Percentiles rank a stretch among this genome's conserved stretches.
These are phyloP conservation scores for Lycium ferocissimum DNA, from an alignment of 257 asterid genomes.

Conservation along the genomic window DNA sequence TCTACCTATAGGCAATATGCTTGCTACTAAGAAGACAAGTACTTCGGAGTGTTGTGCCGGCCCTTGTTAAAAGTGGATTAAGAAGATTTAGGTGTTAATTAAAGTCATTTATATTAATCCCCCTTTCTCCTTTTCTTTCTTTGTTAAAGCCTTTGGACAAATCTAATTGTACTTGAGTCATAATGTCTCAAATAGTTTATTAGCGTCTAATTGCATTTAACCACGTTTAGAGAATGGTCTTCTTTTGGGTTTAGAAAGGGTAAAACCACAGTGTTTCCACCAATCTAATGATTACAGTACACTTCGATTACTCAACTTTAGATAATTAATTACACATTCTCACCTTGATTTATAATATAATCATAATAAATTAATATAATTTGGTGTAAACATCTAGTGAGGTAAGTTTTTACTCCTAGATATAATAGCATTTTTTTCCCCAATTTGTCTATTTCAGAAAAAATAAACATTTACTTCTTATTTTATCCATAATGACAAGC, in stretches of 20 bases:
- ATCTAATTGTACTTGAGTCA: not conserved
- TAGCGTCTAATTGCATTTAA: not conserved
- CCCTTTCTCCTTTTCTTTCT: not conserved
- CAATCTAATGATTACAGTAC: too few relatives aligned
- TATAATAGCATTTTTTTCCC: too few relatives aligned
- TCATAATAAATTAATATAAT: too few relatives aligned
- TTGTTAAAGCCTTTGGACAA: not conserved
- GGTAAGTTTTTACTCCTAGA: too few relatives aligned
- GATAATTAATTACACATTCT: too few relatives aligned
- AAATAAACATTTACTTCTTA: too few relatives aligned
- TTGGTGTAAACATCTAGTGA: too few relatives aligned
- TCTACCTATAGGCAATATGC: constrained; percentile 35
- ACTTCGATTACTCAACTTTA: too few relatives aligned
- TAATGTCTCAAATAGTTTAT: not conserved
- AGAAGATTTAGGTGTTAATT: not conserved
- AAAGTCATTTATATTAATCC: not conserved
- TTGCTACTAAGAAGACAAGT: constrained; percentile 50
- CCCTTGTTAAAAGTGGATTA: constrained; percentile 15
- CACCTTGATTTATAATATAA: too few relatives aligned
- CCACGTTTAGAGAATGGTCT: not conserved
- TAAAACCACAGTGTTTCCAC: too few relatives aligned
- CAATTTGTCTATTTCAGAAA: too few relatives aligned
- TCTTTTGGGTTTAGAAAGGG: not conserved
- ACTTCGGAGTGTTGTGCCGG: constrained; percentile 28
- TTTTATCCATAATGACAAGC: too few relatives aligned